Percentiles rank a stretch among this genome's conserved stretches.
Evolutionary conservation across 2,329 filamentous ascomycete species (phyloP).

Genomic region (Cordyceps cateniannulata): DNA sequence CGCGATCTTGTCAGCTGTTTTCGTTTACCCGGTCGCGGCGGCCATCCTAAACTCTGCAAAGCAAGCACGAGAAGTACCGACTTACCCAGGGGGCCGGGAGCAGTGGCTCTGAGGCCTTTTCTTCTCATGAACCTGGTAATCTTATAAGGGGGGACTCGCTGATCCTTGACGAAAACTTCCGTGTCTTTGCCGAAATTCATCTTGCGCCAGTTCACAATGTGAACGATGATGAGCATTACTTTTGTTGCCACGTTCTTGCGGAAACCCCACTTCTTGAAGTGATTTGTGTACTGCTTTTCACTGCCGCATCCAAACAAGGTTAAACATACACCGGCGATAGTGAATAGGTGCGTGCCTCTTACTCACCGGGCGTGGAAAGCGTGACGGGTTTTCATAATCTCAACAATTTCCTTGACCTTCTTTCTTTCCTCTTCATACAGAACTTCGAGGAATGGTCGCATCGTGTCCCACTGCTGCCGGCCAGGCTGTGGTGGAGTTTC

Average conservation of each 20-base stretch:
- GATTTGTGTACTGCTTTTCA: not conserved
- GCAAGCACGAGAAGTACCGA: not conserved
- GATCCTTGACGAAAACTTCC: not conserved
- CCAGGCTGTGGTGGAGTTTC: not conserved
- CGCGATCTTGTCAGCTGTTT: not conserved
- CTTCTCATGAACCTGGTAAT: not conserved
- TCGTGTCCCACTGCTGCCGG: not conserved
- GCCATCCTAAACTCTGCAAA: no score
- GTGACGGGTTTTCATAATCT: not conserved
- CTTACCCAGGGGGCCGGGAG: not conserved
- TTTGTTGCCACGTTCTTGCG: not conserved
- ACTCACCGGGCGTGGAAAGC: conserved; percentile 1
- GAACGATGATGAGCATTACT: not conserved
- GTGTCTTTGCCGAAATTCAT: not conserved
- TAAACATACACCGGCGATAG: not conserved
- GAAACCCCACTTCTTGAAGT: not conserved
- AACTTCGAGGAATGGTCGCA: not conserved
- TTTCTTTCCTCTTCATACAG: not conserved
- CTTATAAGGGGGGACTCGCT: not conserved
- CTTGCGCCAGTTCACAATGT: not conserved
- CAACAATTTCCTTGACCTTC: not conserved
- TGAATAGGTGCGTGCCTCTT: not conserved
- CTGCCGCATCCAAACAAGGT: not conserved
- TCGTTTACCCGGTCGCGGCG: no score
- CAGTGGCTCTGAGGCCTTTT: no score